Conservation (phyloP, 345 rosid genomes). For the Litchi chinensis region DNA sequence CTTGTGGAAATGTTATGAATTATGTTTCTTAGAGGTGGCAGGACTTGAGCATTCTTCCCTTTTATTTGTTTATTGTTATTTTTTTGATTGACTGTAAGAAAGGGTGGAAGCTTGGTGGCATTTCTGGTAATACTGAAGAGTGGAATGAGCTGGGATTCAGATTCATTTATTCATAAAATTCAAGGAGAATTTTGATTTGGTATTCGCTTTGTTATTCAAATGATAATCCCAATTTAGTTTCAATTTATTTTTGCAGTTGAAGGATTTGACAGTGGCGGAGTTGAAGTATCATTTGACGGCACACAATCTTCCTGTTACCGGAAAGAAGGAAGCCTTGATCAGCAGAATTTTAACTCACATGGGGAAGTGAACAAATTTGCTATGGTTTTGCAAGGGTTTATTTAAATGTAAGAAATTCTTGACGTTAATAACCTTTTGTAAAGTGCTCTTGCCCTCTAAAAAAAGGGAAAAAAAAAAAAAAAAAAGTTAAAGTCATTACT, state of each 20-base stretch:
- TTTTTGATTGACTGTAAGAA: not conserved
- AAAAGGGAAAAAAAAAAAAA: too few species aligned
- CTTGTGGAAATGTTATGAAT: not conserved
- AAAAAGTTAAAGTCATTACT: not conserved
- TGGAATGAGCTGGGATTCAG: not conserved
- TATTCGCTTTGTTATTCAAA: not conserved
- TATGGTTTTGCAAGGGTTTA: not conserved
- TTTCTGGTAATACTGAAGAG: not conserved
- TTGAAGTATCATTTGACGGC: constrained; percentile 73
- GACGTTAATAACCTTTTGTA: too few species aligned
- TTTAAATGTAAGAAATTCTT: not conserved
- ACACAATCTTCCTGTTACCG: constrained; percentile 57
- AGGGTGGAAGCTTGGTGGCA: not conserved
- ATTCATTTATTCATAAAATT: not conserved
- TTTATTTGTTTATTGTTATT: not conserved
- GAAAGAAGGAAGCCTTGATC: constrained; percentile 82
- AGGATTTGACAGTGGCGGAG: constrained; percentile 71
- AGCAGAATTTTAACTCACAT: constrained; percentile 70
- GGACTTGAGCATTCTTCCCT: not conserved
- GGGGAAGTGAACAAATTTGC: constrained; percentile 47
- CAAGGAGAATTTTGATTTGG: not conserved
- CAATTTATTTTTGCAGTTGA: constrained; percentile 53
- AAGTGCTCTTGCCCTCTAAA: not conserved
- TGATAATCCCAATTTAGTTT: not conserved
- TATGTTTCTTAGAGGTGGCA: not conserved